Percentiles rank a stretch among this genome's conserved stretches.
phyloP scores from a whole-genome alignment of 345 rosid species.

The Gossypium mustelinum region DNA sequence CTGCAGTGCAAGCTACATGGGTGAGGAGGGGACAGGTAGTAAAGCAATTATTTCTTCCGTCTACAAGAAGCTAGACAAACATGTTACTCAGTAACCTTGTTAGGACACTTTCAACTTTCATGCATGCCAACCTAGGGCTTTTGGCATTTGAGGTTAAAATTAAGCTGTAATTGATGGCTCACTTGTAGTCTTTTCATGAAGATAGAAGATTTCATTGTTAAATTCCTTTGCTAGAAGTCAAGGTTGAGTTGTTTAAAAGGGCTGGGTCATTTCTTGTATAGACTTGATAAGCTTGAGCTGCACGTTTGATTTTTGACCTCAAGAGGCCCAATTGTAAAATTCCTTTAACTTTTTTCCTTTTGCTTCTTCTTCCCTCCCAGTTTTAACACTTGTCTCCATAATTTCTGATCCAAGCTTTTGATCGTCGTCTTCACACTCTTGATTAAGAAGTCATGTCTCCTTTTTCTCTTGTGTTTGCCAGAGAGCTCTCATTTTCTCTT shows the following conservation, averaged over 20 bases:
- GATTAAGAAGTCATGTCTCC: not conserved
- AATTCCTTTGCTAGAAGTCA: not conserved
- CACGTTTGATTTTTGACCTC: not conserved
- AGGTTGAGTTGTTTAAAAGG: not conserved
- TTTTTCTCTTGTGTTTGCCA: not conserved
- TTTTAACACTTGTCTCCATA: not conserved
- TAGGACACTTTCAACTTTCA: not conserved
- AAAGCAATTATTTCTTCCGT: not conserved
- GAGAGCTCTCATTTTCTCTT: not conserved
- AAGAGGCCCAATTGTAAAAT: not conserved
- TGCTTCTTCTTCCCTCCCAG: not conserved
- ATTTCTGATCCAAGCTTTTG: not conserved
- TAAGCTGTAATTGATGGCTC: not conserved
- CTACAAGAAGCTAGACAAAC: not conserved
- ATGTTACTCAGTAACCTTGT: not conserved
- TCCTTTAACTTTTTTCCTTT: not conserved
- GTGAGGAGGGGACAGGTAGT: not conserved
- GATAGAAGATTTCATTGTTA: not conserved
- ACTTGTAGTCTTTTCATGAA: not conserved
- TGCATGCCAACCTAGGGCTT: not conserved
- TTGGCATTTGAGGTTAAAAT: not conserved
- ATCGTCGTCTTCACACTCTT: not conserved
- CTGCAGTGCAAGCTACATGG: not conserved
- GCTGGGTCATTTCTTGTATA: not conserved
- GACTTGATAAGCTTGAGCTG: not conserved